These are phyloP conservation scores for Zopfochytrium polystomum DNA, from an alignment of 371 early-diverging fungal genomes.

Conservation along the genomic window DNA sequence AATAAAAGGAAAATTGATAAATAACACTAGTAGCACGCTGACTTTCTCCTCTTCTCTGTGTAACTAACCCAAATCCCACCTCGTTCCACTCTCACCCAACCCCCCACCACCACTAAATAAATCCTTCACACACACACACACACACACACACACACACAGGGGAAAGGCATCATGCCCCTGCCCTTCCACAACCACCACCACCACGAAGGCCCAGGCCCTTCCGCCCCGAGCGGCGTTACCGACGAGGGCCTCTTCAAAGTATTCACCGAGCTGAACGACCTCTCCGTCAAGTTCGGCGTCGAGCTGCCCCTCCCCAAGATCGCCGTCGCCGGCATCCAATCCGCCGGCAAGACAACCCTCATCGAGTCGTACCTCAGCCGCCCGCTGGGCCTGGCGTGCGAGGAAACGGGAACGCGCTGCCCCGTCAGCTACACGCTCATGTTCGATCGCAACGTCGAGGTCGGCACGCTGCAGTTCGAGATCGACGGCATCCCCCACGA, in stretches of 20 bases:
- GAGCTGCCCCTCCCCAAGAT: not conserved
- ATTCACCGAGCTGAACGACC: not conserved
- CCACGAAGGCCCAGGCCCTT: no score
- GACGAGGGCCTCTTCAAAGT: not conserved
- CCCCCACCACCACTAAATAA: no score
- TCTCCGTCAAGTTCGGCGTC: not conserved
- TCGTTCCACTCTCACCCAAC: no score
- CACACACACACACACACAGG: no score
- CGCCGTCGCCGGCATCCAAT: not conserved
- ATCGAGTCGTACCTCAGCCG: not conserved
- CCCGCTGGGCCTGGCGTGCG: not conserved
- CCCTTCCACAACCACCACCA: no score
- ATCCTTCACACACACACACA: no score
- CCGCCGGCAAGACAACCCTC: not conserved
- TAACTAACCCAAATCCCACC: no score
- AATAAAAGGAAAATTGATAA: no score
- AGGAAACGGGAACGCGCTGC: not conserved
- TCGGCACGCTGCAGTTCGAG: not conserved
- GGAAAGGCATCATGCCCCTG: no score
- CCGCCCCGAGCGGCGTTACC: no score
- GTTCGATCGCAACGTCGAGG: not conserved
- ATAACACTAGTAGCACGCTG: no score
- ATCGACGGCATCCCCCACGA: not conserved
- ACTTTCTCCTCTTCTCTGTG: no score
- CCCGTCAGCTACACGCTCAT: not conserved